Percentiles rank a stretch among this genome's conserved stretches.
These are phyloP conservation scores for Phoma sp. DNA, from an alignment of 2,329 filamentous ascomycete species.

Conservation along the genomic window DNA sequence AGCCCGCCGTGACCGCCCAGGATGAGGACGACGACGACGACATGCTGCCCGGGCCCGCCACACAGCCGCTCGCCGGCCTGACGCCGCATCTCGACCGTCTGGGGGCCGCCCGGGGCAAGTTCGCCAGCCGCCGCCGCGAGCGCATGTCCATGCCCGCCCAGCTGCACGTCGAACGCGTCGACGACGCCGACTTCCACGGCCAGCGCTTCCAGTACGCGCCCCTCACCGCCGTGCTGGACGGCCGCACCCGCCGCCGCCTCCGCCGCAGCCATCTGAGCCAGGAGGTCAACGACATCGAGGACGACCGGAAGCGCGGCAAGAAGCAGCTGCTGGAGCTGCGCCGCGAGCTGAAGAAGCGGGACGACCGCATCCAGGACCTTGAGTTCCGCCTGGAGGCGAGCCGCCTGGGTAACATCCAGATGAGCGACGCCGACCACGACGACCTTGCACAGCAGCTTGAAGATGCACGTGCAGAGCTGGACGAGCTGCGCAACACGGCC, in stretches of 20 bases:
- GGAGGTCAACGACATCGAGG: constrained; percentile 50
- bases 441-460: constrained; percentile 46
- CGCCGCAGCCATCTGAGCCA: constrained; percentile 52
- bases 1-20: constrained; percentile 36
- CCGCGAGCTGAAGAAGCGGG: constrained; percentile 47
- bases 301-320: constrained; percentile 47
- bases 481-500: constrained; percentile 43
- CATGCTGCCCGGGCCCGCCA: constrained; percentile 27
- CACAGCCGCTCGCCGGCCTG: constrained; percentile 39
- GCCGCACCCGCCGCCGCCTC: constrained; percentile 48
- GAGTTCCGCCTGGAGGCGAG: constrained; percentile 47
- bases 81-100: constrained; percentile 44
- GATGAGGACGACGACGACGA: constrained; percentile 29
- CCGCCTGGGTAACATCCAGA: constrained; percentile 49
- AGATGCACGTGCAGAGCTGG: constrained; percentile 45
- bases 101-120: constrained; percentile 34
- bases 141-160: constrained; percentile 49
- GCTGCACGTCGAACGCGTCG: constrained; percentile 34
- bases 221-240: constrained; percentile 42
- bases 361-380: constrained; percentile 47
- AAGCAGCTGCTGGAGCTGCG: constrained; percentile 49
- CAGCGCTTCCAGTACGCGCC: constrained; percentile 46
- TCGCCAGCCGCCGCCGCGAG: constrained; percentile 35
- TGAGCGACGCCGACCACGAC: constrained; percentile 45
- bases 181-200: constrained; percentile 30